These are phyloP conservation scores for Wickerhamiella slavikovae DNA, from an alignment of 805 yeast genomes.

Conservation along the genomic window DNA sequence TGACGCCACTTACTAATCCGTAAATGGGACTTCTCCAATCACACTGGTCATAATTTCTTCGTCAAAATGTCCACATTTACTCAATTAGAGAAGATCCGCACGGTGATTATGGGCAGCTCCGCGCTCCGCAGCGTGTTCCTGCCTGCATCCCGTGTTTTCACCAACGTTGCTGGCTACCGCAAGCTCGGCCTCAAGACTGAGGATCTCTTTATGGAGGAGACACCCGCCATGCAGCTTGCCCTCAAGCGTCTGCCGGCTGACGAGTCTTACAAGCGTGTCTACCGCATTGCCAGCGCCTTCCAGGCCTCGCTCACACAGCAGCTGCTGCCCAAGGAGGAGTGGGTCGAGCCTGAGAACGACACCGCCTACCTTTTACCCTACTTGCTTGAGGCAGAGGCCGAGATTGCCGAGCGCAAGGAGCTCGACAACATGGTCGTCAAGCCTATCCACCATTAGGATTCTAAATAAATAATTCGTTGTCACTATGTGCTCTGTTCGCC, in stretches of 20 bases:
- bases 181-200: slow-evolving; percentile 77
- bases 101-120: slow-evolving; percentile 65
- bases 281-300: slow-evolving; percentile 79
- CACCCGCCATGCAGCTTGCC: slow-evolving; percentile 70
- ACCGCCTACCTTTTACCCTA: slow-evolving; percentile 57
- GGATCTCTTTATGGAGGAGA: slow-evolving; percentile 77
- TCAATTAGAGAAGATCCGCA: slow-evolving; percentile 26
- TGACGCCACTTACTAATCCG: too few species aligned
- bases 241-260: slow-evolving; percentile 67
- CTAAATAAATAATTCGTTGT: not conserved
- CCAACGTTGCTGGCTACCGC: slow-evolving; percentile 75
- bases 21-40: not conserved
- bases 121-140: slow-evolving; percentile 50
- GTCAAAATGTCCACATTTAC: slow-evolving; percentile 18
- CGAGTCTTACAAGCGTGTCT: slow-evolving; percentile 77
- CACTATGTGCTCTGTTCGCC: not conserved
- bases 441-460: slow-evolving; percentile 9
- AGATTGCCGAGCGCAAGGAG: slow-evolving; percentile 67
- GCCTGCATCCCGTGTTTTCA: slow-evolving; percentile 62
- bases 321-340: slow-evolving; percentile 62
- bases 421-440: slow-evolving; percentile 52
- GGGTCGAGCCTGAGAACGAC: slow-evolving; percentile 51
- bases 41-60: not conserved
- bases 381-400: slow-evolving; percentile 86
- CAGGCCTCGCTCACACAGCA: slow-evolving; percentile 73